phyloP scores from a whole-genome alignment of 2,329 filamentous ascomycete species.

The Curvularia verruculosa region DNA sequence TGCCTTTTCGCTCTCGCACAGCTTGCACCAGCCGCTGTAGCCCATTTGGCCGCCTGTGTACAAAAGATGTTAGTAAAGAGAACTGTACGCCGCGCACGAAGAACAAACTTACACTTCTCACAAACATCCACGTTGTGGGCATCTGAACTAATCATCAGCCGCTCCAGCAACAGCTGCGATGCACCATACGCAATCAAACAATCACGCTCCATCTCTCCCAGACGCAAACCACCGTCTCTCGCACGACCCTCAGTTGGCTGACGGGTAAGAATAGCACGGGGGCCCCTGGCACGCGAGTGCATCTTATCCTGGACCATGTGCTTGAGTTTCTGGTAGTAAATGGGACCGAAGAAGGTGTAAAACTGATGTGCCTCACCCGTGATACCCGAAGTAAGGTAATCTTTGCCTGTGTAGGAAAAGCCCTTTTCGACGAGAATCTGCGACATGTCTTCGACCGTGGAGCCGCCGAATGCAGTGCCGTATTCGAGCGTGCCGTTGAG shows the following conservation, averaged over 20 bases:
- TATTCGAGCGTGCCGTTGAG: constrained; percentile 85
- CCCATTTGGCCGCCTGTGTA: constrained; percentile 76
- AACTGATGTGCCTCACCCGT: constrained; percentile 92
- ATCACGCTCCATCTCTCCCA: constrained; percentile 99
- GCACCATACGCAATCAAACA: constrained; percentile 97
- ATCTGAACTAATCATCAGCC: constrained; percentile 93
- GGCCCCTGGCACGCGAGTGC: constrained; percentile 92
- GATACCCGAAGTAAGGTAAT: constrained; percentile 93
- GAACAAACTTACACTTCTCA: constrained; percentile 68
- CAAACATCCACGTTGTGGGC: constrained; percentile 92
- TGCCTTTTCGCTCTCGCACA: constrained; percentile 81
- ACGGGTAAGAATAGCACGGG: constrained; percentile 86
- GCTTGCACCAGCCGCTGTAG: constrained; percentile 92
- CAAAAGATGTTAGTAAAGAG: not conserved
- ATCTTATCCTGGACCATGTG: constrained; percentile 99
- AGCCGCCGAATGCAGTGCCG: constrained; percentile 85
- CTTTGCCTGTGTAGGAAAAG: constrained; percentile 96
- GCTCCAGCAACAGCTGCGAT: constrained; percentile 86
- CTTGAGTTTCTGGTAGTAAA: constrained; percentile 99
- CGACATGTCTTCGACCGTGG: constrained; percentile 87
- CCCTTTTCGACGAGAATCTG: constrained; percentile 82
- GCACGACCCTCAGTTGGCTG: constrained; percentile 97
- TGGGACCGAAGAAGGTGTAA: constrained; percentile 98
- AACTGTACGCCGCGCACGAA: not conserved
- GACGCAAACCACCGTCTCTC: constrained; percentile 84